phyloP scores from a whole-genome alignment of 208 protist genomes.

The Acanthamoeba lenticulata region DNA sequence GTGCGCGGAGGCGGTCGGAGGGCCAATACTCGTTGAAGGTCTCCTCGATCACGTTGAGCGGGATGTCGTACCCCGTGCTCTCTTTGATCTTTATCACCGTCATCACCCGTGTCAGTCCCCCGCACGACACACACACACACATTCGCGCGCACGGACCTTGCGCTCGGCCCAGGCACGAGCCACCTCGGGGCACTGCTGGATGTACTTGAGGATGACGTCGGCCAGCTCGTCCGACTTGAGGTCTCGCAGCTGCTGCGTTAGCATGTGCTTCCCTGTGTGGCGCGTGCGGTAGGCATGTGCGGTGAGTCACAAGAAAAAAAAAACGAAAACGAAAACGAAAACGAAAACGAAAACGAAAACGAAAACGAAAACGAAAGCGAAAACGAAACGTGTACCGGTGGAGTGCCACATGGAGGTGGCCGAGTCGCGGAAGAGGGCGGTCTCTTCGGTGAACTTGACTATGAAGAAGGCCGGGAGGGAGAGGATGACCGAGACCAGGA shows the following conservation, averaged over 20 bases:
- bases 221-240: background rate
- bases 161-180: background rate
- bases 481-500: background rate
- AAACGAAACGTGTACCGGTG: no score
- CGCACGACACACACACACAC: background rate
- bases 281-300: background rate
- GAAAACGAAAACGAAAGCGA: no score
- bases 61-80: constrained; percentile 2
- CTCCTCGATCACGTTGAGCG: background rate
- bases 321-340: no score
- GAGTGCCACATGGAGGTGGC: constrained; percentile 1
- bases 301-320: background rate
- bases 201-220: background rate
- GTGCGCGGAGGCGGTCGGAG: background rate
- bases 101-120: background rate
- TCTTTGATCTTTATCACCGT: background rate
- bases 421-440: background rate
- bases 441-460: constrained; percentile 52
- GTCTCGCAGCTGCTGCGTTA: background rate
- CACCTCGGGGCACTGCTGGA: background rate
- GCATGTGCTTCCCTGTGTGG: constrained; percentile 4
- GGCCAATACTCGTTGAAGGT: background rate
- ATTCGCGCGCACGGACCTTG: background rate
- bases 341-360: no score
- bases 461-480: constrained; percentile 36